Evolutionary conservation across 129 eudicot species (phyloP).

Genomic region (Artemisia tridentata): DNA sequence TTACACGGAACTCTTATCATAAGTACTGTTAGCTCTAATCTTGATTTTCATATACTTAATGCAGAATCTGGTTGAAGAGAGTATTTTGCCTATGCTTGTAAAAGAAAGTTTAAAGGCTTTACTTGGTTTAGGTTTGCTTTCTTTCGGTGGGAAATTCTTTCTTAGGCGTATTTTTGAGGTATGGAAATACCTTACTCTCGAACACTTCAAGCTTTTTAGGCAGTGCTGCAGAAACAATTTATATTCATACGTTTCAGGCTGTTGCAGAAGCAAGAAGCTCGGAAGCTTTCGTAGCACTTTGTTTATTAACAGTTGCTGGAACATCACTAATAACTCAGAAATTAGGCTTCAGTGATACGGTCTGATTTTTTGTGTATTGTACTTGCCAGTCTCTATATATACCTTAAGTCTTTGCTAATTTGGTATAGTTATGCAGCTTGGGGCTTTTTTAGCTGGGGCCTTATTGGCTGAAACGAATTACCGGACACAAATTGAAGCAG

Average conservation of each 20-base stretch:
- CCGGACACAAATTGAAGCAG: slow-evolving; percentile 97
- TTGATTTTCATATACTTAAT: slow-evolving; percentile 10
- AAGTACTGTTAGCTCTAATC: not conserved
- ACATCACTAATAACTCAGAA: slow-evolving; percentile 94
- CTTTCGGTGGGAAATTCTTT: slow-evolving; percentile 85
- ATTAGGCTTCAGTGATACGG: slow-evolving; percentile 99
- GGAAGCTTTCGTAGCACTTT: slow-evolving; percentile 97
- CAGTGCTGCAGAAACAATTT: slow-evolving; percentile 18
- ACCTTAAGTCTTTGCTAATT: slow-evolving; percentile 12
- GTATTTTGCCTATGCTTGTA: slow-evolving; percentile 86
- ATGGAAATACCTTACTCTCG: slow-evolving; percentile 12
- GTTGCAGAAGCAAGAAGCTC: slow-evolving; percentile 99
- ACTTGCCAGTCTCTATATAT: slow-evolving; percentile 3
- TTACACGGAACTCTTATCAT: not conserved
- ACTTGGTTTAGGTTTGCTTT: slow-evolving; percentile 82
- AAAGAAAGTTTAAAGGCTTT: slow-evolving; percentile 94
- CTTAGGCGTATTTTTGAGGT: slow-evolving; percentile 96
- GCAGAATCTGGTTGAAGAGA: slow-evolving; percentile 73
- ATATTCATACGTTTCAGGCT: slow-evolving; percentile 48
- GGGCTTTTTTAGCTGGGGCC: slow-evolving; percentile 98
- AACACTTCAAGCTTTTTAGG: slow-evolving; percentile 7
- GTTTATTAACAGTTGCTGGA: slow-evolving; percentile 96
- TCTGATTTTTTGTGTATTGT: slow-evolving; percentile 24
- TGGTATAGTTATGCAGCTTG: slow-evolving; percentile 57
- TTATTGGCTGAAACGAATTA: slow-evolving; percentile 91